phyloP scores from a whole-genome alignment of 2,329 filamentous ascomycete genomes.

The Lachnellula arida region DNA sequence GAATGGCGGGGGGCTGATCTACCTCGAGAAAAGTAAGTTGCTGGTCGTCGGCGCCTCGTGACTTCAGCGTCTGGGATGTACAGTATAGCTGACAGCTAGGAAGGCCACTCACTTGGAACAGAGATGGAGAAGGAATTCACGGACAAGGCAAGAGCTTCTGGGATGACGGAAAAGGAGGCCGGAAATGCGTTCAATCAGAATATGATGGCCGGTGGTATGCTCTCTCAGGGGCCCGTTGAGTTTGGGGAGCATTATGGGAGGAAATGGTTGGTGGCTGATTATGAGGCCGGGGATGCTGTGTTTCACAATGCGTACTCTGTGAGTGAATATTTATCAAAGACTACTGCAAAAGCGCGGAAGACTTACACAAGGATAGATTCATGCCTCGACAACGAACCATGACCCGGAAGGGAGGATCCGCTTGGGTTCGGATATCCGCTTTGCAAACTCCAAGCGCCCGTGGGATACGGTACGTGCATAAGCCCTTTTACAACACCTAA shows the following conservation, averaged over 20 bases:
- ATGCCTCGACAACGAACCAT: conserved; percentile 38
- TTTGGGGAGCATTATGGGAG: conserved; percentile 22
- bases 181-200: conserved; percentile 51
- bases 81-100: background rate
- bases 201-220: conserved; percentile 52
- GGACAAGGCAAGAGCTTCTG: conserved; percentile 42
- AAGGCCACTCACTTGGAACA: conserved; percentile 36
- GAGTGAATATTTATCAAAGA: background rate
- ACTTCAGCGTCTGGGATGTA: too few species aligned
- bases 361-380: conserved; percentile 3
- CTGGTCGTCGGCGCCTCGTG: background rate
- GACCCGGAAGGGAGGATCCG: conserved; percentile 36
- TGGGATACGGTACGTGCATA: conserved; percentile 10
- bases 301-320: conserved; percentile 38
- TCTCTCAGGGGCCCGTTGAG: conserved; percentile 43
- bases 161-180: conserved; percentile 48
- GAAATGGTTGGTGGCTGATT: conserved; percentile 33
- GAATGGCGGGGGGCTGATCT: conserved; percentile 54
- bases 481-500: background rate
- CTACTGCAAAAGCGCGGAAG: background rate
- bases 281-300: conserved; percentile 38
- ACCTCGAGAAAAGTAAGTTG: conserved; percentile 44
- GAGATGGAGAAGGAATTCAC: conserved; percentile 48
- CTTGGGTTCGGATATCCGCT: conserved; percentile 39
- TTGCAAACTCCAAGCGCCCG: conserved; percentile 30